These are phyloP conservation scores for Termitomyces sp. DNA, from an alignment of 768 basidiomycete genomes.

Conservation along the genomic window DNA sequence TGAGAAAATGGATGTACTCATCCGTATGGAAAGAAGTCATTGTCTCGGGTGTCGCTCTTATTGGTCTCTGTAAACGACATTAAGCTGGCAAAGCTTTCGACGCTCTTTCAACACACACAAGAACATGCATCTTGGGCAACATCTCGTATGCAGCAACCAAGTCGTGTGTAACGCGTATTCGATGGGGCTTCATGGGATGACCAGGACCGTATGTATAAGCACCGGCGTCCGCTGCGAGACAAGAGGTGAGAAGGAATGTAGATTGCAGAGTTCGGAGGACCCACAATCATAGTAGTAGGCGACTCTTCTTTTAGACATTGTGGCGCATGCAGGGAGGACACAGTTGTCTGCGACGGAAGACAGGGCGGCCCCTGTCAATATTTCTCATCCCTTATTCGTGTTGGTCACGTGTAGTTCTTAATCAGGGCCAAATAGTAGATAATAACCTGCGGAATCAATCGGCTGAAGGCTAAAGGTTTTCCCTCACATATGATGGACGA, in stretches of 20 bases:
- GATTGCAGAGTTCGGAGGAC: background rate
- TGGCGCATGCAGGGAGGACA: slow-evolving; percentile 5
- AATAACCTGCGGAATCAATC: background rate
- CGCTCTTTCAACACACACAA: slow-evolving; percentile 44
- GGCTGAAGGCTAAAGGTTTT: background rate
- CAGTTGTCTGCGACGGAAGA: slow-evolving; percentile 1
- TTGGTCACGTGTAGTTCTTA: background rate
- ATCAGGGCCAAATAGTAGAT: background rate
- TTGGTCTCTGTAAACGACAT: slow-evolving; percentile 46
- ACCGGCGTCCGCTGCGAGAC: slow-evolving; percentile 55
- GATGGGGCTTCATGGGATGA: slow-evolving; percentile 95
- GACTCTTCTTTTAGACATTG: slow-evolving; percentile 69
- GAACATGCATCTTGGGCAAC: slow-evolving; percentile 87
- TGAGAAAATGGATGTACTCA: slow-evolving; percentile 93
- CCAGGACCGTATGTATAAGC: slow-evolving; percentile 78
- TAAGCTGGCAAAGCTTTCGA: background rate
- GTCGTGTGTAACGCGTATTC: slow-evolving; percentile 93
- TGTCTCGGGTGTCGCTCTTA: slow-evolving; percentile 60
- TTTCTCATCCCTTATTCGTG: background rate
- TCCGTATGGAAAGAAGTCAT: slow-evolving; percentile 97
- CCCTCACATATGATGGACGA: no score
- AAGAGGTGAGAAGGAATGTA: background rate
- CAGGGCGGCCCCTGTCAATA: slow-evolving; percentile 4
- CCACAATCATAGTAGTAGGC: slow-evolving; percentile 77
- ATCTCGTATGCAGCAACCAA: slow-evolving; percentile 87